Conservation (phyloP, 2,329 filamentous ascomycete genomes). For the Cladosporium sp. region DNA sequence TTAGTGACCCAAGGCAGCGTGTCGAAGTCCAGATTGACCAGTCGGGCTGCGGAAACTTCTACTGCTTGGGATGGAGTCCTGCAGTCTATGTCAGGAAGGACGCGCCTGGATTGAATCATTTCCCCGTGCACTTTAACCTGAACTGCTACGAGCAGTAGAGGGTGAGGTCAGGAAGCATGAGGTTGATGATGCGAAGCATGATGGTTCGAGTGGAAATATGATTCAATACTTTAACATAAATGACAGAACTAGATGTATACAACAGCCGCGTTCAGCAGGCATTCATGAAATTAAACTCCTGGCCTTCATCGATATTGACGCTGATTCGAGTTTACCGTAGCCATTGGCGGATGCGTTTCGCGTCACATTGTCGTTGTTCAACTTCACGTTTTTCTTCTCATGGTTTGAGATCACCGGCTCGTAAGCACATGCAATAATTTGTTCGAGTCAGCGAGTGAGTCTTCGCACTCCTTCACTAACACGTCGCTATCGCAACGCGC, state of each 20-base stretch:
- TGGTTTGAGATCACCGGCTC: too few relatives aligned
- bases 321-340: too few relatives aligned
- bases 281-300: too few relatives aligned
- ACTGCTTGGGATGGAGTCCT: conserved; percentile 51
- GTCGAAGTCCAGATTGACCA: conserved; percentile 56
- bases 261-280: background rate
- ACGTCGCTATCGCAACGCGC: too few relatives aligned
- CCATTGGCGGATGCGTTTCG: too few relatives aligned
- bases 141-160: conserved; percentile 14
- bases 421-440: too few relatives aligned
- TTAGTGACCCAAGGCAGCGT: conserved; percentile 48
- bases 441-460: too few relatives aligned
- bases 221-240: background rate
- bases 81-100: conserved; percentile 59
- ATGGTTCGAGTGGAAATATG: background rate
- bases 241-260: conserved; percentile 1
- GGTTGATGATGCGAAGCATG: background rate
- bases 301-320: too few relatives aligned
- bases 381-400: too few relatives aligned
- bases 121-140: conserved; percentile 26
- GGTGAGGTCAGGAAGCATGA: too few relatives aligned
- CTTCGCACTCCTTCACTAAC: too few relatives aligned
- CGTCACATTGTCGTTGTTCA: too few relatives aligned
- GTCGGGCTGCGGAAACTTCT: conserved; percentile 57
- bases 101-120: conserved; percentile 48